Evolutionary conservation across 1,139 yeast species (phyloP), one percentile per base, ranked within the genome.

Genomic region (Hanseniaspora sp.): DNA sequence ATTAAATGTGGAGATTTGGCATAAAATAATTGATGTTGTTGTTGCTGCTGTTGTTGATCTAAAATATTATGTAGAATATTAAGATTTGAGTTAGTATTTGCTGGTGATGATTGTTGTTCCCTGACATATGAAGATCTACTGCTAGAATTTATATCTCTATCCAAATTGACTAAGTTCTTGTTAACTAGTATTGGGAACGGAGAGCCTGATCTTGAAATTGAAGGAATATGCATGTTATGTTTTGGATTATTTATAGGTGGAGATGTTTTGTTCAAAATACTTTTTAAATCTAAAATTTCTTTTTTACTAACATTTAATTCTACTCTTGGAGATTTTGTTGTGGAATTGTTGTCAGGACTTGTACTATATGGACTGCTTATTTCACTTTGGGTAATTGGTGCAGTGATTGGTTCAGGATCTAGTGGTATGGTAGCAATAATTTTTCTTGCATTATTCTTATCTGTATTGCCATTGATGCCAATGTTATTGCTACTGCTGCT

Each of bases 361-460:
- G 60, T 59, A 13, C 59, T 60, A 12, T 61, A 46, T 29, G 63
- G 56, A 37, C 59, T 55, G 29, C 58, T 58, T 34, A 61, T 59
- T 56, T 63, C 57, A 54, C 60, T 58, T 56, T 63, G 53, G 7
- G 58, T 59, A 35, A 52, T 57, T 13, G 65, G 58, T 0, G 73
- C 69, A 54, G 64, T 66, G 39, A 84, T 83, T 1, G 95, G 95
- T 56, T 79, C 83, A 0, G 95, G 95, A 64, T 85, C 95, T 59
- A 85, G 70, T 3, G 95, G 95, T 58, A 83, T 82, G 0, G 90
- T 85, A 53, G 81, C 74, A 47, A 85, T 84, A 58, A 85, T 82
- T 63, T 76, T 77, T 59, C 92, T 72, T 0, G 92, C 92, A 54
- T 80, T 78, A 5, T 2, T 45, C 15, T 41, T 34, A 13, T 18